phyloP scores from a whole-genome alignment of 768 basidiomycete species.

The Phanerochaete sordida region DNA sequence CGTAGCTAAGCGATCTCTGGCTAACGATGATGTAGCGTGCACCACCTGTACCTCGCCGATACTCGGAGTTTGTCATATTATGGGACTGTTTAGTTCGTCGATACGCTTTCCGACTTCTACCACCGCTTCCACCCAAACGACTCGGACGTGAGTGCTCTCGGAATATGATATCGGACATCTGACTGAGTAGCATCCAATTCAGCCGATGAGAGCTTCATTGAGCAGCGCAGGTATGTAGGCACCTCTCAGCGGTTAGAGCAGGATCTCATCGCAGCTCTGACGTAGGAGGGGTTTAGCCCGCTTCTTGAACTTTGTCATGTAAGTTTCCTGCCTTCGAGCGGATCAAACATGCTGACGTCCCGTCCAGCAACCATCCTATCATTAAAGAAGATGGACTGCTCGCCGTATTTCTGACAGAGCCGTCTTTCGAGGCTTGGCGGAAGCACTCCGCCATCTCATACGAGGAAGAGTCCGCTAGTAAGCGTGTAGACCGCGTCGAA shows the following conservation, averaged over 20 bases:
- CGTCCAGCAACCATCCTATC: constrained; percentile 80
- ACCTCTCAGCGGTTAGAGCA: background rate
- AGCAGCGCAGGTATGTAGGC: constrained; percentile 69
- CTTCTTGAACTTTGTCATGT: constrained; percentile 79
- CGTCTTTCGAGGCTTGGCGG: constrained; percentile 84
- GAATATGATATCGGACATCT: background rate
- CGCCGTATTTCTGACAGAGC: constrained; percentile 75
- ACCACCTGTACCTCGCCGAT: constrained; percentile 74
- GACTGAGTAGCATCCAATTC: constrained; percentile 13
- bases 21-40: constrained; percentile 42
- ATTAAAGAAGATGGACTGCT: constrained; percentile 86
- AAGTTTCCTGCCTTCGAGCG: constrained; percentile 24
- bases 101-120: constrained; percentile 92
- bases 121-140: constrained; percentile 86
- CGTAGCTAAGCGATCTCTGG: background rate
- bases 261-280: background rate
- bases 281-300: constrained; percentile 74
- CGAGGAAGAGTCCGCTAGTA: constrained; percentile 85
- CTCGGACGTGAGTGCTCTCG: constrained; percentile 66
- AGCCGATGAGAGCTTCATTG: constrained; percentile 90
- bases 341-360: background rate
- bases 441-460: constrained; percentile 72
- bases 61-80: constrained; percentile 90
- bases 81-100: constrained; percentile 83
- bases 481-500: constrained; percentile 74